Conservation (phyloP, 176 grass and related monocot species). For the Canna indica region DNA sequence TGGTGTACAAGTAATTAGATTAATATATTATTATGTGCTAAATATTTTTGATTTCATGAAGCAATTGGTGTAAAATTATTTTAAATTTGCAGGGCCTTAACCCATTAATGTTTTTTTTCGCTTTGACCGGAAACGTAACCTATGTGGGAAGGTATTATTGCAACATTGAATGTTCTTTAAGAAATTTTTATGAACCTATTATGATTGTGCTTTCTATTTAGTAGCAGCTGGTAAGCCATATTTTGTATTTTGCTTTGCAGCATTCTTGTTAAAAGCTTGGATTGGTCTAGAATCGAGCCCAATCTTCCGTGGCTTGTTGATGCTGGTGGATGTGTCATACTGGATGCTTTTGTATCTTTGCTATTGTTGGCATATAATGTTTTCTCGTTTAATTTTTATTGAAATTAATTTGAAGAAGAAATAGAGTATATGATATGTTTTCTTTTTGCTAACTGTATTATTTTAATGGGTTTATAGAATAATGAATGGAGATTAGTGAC, state of each 20-base stretch:
- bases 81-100: conserved; percentile 56
- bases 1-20: too few species aligned
- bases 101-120: conserved; percentile 91
- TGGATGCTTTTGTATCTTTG: conserved; percentile 95
- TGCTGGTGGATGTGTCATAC: conserved; percentile 78
- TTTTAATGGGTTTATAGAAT: too few species aligned
- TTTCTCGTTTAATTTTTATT: background rate
- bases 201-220: background rate
- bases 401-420: background rate
- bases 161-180: background rate
- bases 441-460: background rate
- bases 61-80: background rate
- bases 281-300: conserved; percentile 62
- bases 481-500: too few species aligned
- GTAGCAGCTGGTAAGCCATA: background rate
- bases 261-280: conserved; percentile 87
- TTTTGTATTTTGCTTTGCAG: conserved; percentile 38
- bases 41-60: background rate
- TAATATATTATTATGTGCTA: background rate
- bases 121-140: conserved; percentile 68
- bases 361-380: background rate
- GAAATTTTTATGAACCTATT: background rate
- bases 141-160: conserved; percentile 86
- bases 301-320: conserved; percentile 95
- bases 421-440: background rate